Evolutionary conservation across 768 basidiomycete genomes (phyloP), one percentile per base, ranked within the genome.

Genomic region (Agrocybe praecox): DNA sequence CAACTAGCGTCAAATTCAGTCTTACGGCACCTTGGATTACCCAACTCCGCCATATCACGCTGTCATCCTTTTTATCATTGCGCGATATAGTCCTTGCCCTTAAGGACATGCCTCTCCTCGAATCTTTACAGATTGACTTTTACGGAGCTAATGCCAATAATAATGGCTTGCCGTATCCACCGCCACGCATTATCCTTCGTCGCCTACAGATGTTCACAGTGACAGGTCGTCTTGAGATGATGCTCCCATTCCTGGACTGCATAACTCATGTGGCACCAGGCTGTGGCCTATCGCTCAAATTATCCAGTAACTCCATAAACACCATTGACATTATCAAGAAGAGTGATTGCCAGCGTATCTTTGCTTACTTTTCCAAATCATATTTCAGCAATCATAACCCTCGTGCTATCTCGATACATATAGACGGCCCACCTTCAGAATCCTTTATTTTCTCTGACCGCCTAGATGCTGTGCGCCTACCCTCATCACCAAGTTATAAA

Each of bases 1-100:
- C 55, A 10, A 43, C 43, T n/a, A 42, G 55, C 18, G 26, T 56
- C 10, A 46, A 46, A n/a, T 49, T 56, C 19, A 50, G 29, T 8
- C 11, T 50, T 22, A 19, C 18, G 9, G n/a, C 32, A 12, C 40
- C 36, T 6, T 56, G 55, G 55, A 26, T 49, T 5, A 24, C 34
- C 17, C 55, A 56, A 22, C 55, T 56, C 2, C 18, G 46, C 18
- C 21, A 26, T 22, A 10, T 47, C 19, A 26, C 22, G 2, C 21
- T 47, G 18, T 17, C 23, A 5, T n/a, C 46, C 9, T 17, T 22
- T 10, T 21, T 24, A 7, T 26, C 46, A 23, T 8, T 24, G 14
- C 12, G 18, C n/a, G 8, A 26, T 4, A 47, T 47, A 7, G 19
- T 47, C 17, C 19, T 7, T 6, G 18, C 46, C n/a, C 18, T 47